phyloP scores from a whole-genome alignment of 2,329 filamentous ascomycete species.

The Neospermospora avenae region DNA sequence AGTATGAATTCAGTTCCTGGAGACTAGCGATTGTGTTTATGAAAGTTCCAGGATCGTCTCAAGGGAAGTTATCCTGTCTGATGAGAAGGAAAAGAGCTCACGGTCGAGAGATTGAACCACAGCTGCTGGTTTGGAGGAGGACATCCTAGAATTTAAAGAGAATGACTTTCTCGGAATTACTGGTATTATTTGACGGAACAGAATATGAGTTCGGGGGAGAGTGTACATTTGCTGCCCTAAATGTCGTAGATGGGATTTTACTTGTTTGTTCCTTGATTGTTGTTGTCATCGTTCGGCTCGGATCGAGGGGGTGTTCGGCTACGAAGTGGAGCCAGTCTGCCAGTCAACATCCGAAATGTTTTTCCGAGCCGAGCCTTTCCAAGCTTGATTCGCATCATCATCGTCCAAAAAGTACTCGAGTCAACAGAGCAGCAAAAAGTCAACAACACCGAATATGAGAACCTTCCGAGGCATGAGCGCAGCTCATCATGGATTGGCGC shows the following conservation, averaged over 20 bases:
- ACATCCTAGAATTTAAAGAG: slow-evolving; percentile 6
- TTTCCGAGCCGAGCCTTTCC: background rate
- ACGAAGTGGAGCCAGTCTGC: background rate
- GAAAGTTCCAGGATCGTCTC: background rate
- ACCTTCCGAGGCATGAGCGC: slow-evolving; percentile 12
- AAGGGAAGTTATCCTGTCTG: too few species aligned
- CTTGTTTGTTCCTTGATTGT: background rate
- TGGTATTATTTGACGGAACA: background rate
- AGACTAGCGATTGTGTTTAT: background rate
- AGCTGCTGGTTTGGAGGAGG: slow-evolving; percentile 17
- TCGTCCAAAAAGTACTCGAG: background rate
- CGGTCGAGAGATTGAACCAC: slow-evolving; percentile 44
- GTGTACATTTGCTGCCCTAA: background rate
- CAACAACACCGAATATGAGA: slow-evolving; percentile 6
- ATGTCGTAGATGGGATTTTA: background rate
- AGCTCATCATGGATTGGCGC: slow-evolving; percentile 22
- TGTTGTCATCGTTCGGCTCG: background rate
- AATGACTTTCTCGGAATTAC: background rate
- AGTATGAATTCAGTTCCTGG: background rate
- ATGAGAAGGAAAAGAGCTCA: background rate
- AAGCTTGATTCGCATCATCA: background rate
- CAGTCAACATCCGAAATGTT: background rate
- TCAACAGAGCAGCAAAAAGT: background rate
- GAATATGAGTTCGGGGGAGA: background rate
- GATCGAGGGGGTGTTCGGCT: background rate